These are phyloP conservation scores for Steccherinum ochraceum DNA, from an alignment of 768 basidiomycete genomes.

Conservation along the genomic window DNA sequence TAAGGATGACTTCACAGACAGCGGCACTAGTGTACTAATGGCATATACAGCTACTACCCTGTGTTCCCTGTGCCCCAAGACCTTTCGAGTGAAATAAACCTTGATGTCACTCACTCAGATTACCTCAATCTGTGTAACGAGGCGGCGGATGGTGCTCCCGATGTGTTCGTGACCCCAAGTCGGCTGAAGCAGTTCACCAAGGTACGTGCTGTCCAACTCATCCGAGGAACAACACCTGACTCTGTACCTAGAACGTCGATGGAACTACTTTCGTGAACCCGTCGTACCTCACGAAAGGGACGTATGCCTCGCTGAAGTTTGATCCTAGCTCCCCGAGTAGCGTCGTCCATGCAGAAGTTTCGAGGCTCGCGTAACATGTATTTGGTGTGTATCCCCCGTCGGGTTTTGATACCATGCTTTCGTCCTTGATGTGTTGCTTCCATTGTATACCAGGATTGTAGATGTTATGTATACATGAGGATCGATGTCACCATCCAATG, in stretches of 20 bases:
- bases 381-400: too few species aligned
- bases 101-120: constrained; percentile 78
- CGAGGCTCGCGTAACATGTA: too few species aligned
- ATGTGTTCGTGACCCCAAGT: constrained; percentile 84
- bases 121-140: constrained; percentile 31
- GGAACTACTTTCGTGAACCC: constrained; percentile 82
- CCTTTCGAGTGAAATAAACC: constrained; percentile 72
- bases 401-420: too few species aligned
- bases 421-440: too few species aligned
- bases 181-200: constrained; percentile 86
- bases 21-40: too few species aligned
- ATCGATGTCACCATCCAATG: too few species aligned
- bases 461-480: too few species aligned
- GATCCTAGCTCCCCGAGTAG: too few species aligned
- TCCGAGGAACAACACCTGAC: background rate
- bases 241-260: constrained; percentile 57
- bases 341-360: too few species aligned
- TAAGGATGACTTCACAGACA: too few species aligned
- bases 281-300: constrained; percentile 60
- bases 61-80: constrained; percentile 83
- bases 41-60: constrained; percentile 76
- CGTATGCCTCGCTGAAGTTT: constrained; percentile 47
- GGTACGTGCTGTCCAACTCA: constrained; percentile 38
- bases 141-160: constrained; percentile 49
- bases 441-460: too few species aligned